Conservation (phyloP, 2,329 filamentous ascomycete species). For the Neodidymelliopsis sp. region DNA sequence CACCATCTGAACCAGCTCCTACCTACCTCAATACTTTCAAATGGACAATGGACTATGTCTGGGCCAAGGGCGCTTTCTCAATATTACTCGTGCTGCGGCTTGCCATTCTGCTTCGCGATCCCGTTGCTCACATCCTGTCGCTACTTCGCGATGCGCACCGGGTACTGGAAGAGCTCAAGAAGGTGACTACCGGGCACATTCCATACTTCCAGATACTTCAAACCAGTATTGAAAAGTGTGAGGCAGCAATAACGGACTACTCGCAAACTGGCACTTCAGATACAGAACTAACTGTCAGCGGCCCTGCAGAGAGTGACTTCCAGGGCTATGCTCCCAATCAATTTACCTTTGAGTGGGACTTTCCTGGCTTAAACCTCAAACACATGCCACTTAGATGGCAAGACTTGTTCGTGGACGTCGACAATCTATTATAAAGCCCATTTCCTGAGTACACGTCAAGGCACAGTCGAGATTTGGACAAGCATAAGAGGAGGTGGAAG, state of each 20-base stretch:
- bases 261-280: slow-evolving; percentile 25
- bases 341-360: slow-evolving; percentile 66
- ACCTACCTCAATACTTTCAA: slow-evolving; percentile 60
- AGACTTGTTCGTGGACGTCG: slow-evolving; percentile 57
- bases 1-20: slow-evolving; percentile 25
- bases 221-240: slow-evolving; percentile 60
- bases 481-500: no score
- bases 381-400: slow-evolving; percentile 59
- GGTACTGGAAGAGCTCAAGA: slow-evolving; percentile 54
- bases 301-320: slow-evolving; percentile 55
- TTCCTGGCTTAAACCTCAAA: slow-evolving; percentile 62
- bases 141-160: slow-evolving; percentile 55
- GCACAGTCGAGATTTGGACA: no score
- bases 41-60: slow-evolving; percentile 66
- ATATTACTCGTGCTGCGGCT: slow-evolving; percentile 63
- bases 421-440: slow-evolving; percentile 38
- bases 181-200: slow-evolving; percentile 54
- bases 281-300: slow-evolving; percentile 6
- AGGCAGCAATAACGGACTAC: slow-evolving; percentile 53
- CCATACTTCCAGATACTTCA: slow-evolving; percentile 59
- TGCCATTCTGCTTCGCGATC: slow-evolving; percentile 57
- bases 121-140: slow-evolving; percentile 48
- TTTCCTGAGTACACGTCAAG: no score
- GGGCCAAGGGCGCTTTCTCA: slow-evolving; percentile 66
- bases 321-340: slow-evolving; percentile 63